Evolutionary conservation across 495 filamentous ascomycete genomes (phyloP).

Genomic region (Trichoderma erinaceum): DNA sequence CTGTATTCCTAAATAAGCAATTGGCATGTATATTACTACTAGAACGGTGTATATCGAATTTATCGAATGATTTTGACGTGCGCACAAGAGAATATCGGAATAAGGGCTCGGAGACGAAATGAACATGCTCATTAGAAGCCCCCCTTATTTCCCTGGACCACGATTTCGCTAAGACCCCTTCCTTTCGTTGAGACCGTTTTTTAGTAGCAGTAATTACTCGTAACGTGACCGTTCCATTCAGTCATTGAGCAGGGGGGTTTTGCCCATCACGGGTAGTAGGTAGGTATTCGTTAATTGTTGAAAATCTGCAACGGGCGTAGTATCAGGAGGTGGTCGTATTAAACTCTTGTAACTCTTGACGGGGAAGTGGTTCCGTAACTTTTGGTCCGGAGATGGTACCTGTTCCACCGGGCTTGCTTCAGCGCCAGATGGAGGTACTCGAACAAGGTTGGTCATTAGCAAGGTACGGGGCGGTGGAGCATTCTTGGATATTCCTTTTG

Average conservation of each 20-base stretch:
- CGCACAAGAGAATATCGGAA: neutral
- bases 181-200: neutral
- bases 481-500: neutral
- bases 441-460: neutral
- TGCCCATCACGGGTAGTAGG: neutral
- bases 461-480: neutral
- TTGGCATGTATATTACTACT: conserved; percentile 4
- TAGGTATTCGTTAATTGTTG: neutral
- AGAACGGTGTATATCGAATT: neutral
- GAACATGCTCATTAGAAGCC: conserved; percentile 10
- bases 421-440: neutral
- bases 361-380: neutral
- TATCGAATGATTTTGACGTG: conserved; percentile 6
- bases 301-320: neutral
- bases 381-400: neutral
- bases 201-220: neutral
- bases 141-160: neutral
- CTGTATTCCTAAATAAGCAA: neutral
- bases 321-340: neutral
- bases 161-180: conserved; percentile 3
- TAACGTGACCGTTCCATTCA: conserved; percentile 1
- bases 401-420: neutral
- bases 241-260: neutral
- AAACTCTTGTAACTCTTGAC: neutral
- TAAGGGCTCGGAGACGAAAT: neutral